phyloP scores from a whole-genome alignment of 75 land plant species.

The Ceratopteris richardii region DNA sequence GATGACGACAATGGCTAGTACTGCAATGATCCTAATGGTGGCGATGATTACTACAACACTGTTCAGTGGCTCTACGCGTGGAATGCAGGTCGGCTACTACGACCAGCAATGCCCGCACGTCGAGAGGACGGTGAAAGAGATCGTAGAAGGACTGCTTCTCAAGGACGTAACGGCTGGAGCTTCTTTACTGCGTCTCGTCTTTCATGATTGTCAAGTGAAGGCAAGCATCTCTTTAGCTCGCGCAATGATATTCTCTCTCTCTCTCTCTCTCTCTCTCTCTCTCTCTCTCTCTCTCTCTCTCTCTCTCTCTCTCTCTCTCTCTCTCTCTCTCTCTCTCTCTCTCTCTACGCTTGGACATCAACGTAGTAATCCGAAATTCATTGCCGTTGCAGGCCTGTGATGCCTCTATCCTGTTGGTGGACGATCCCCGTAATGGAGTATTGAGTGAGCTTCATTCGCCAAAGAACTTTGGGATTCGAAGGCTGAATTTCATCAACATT shows the following conservation, averaged over 20 bases:
- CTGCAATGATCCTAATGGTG: too few species aligned
- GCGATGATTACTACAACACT: too few species aligned
- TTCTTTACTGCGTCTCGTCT: conserved; percentile 19
- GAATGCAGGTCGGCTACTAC: conserved; percentile 37
- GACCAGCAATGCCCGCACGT: conserved; percentile 20
- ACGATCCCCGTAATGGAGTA: not conserved
- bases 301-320: too few species aligned
- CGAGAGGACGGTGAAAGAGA: conserved; percentile 11
- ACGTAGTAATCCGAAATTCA: too few species aligned
- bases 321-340: too few species aligned
- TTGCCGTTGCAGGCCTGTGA: conserved; percentile 28
- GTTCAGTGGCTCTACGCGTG: too few species aligned
- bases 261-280: too few species aligned
- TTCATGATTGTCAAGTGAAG: conserved; percentile 28
- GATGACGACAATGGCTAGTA: too few species aligned
- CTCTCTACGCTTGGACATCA: too few species aligned
- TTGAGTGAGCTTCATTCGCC: conserved; percentile 2
- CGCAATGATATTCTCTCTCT: too few species aligned
- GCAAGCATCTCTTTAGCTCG: too few species aligned
- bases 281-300: too few species aligned
- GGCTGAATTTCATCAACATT: conserved; percentile 17
- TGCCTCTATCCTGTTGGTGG: conserved; percentile 16
- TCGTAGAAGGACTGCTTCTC: conserved; percentile 4
- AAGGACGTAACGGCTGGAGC: conserved; percentile 23
- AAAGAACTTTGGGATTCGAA: conserved; percentile 21